Conservation (phyloP, 495 filamentous ascomycete species). For the Cryomyces antarcticus region DNA sequence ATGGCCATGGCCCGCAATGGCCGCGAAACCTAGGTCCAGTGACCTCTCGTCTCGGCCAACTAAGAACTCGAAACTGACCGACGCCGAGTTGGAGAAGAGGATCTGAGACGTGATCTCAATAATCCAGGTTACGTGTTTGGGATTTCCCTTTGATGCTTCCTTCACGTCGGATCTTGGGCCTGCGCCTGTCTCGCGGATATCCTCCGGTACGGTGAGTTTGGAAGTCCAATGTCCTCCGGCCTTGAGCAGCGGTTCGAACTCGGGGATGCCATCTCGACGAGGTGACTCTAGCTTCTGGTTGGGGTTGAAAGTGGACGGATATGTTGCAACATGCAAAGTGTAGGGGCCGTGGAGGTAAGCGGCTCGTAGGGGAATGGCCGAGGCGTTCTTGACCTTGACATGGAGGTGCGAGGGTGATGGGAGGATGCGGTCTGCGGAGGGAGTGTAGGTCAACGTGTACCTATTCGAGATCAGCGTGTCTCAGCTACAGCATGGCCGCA, state of each 20-base stretch:
- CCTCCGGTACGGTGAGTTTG: conserved; percentile 51
- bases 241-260: conserved; percentile 92
- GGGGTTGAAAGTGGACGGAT: conserved; percentile 59
- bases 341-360: conserved; percentile 95
- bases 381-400: conserved; percentile 81
- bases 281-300: conserved; percentile 47
- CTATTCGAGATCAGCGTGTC: conserved; percentile 13
- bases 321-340: conserved; percentile 67
- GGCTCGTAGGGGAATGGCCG: conserved; percentile 70
- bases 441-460: conserved; percentile 87
- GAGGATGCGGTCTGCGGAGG: conserved; percentile 67
- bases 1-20: conserved; percentile 23
- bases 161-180: too few species aligned
- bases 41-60: conserved; percentile 72
- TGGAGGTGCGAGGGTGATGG: conserved; percentile 60
- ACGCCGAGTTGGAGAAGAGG: conserved; percentile 71
- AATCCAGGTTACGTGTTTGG: conserved; percentile 52
- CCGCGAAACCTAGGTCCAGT: conserved; percentile 38
- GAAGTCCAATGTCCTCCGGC: conserved; percentile 73
- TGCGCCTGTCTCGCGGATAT: conserved; percentile 32
- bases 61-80: conserved; percentile 76
- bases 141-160: conserved; percentile 6
- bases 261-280: conserved; percentile 43
- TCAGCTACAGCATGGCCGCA: not conserved
- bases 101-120: conserved; percentile 84